Base-by-base conservation (phyloP, 2,329 filamentous ascomycete species). In the Hypoxylon sp. region DNA sequence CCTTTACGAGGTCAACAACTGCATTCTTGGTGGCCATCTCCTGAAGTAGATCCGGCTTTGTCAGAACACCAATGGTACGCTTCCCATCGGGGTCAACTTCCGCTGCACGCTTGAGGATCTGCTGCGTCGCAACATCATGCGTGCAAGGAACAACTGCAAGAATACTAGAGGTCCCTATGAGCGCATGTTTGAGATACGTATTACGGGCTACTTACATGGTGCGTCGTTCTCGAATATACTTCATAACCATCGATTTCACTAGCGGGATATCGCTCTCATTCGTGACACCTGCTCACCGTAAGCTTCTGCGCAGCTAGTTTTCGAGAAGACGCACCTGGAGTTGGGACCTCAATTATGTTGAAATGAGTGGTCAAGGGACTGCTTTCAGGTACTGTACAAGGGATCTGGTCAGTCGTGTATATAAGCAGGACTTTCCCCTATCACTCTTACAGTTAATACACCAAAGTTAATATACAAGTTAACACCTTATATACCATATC, bases 21-120 rank as follows among this genome's bases (percentile, higher is more conserved):
- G 73, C 73, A 0, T 73, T 67, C 20, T 79, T 73, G 0, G 75
- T 78, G 0, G 76, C 77, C 0, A 71, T 55, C 49, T 84, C 82
- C 0, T 61, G 67, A 0, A 82, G 80, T 0, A 88, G 76, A 56
- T 91, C 87, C 0, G 86, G 84, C 67, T 90, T 90, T 0, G 87
- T 90, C 0, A 90, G 77, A 0, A 85, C 80, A 0, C 80, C 81
- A 6, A 85, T 71, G 0, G 83, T 85, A 0, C 83, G 67, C 3
- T 73, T 65, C 0, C 83, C 82, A 0, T 76, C 57, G 0, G 79
- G 77, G 11, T 85, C 84, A 0, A 62, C 76, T 0, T 76, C 73
- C 1, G 77, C 74, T 0, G 80, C 79, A 1, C 76, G 72, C 0
- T 75, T 75, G 0, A 82, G 55, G 5, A 82, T 80, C 44, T 79